Conservation (phyloP, 139 green algal genomes). For the Ostreobium quekettii region DNA sequence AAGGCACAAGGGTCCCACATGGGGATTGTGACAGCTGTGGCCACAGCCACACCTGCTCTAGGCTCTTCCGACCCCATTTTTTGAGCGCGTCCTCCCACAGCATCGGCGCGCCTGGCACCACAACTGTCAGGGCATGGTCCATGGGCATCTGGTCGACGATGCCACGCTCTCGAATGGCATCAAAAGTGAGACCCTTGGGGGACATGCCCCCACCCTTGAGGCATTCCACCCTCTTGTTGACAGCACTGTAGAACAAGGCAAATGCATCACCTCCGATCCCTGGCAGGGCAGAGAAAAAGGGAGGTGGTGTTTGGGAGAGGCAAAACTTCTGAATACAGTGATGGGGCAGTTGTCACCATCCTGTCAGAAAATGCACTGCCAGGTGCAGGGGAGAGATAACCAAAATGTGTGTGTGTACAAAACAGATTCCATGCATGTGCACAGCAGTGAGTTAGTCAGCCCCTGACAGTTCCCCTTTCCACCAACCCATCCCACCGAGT, state of each 20-base stretch:
- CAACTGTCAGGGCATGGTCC: constrained; percentile 37
- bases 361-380: background rate
- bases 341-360: background rate
- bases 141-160: constrained; percentile 27
- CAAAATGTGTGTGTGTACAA: background rate
- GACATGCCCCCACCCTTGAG: constrained; percentile 45
- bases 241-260: constrained; percentile 46
- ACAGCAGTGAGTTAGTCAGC: background rate
- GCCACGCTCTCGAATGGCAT: constrained; percentile 26
- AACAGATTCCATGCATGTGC: background rate
- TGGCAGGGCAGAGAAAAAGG: constrained; percentile 13
- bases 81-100: constrained; percentile 49
- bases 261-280: constrained; percentile 66
- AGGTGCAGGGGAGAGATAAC: background rate
- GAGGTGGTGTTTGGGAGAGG: background rate
- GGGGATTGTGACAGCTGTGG: background rate
- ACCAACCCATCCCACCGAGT: background rate
- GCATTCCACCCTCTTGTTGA: constrained; percentile 32
- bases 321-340: background rate
- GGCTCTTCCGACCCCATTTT: constrained; percentile 36
- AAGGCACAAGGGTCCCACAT: background rate
- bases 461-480: background rate
- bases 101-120: constrained; percentile 41
- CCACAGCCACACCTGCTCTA: constrained; percentile 24
- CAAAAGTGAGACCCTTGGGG: constrained; percentile 35